Evolutionary conservation across 192 early-diverging fungal species (phyloP).

Genomic region (Ambispora gerdemannii): DNA sequence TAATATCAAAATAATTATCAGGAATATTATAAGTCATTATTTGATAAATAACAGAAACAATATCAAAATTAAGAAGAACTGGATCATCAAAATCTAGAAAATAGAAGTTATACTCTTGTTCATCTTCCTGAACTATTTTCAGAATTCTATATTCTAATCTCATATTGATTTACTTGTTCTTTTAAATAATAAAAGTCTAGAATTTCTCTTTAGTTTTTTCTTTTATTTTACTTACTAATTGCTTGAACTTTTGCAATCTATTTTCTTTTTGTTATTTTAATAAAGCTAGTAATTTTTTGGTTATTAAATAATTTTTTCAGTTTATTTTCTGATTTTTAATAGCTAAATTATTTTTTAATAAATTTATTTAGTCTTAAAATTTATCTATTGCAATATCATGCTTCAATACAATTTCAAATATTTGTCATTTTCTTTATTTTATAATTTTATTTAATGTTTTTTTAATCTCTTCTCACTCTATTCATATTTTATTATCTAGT

Average conservation of each 20-base stretch:
- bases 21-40: neutral
- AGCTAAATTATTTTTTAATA: constrained; percentile 17
- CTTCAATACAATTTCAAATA: constrained; percentile 15
- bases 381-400: constrained; percentile 7
- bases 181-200: constrained; percentile 21
- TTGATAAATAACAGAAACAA: neutral
- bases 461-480: neutral
- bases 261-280: constrained; percentile 3
- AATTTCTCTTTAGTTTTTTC: constrained; percentile 10
- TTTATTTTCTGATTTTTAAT: constrained; percentile 12
- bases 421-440: constrained; percentile 9
- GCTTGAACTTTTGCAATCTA: neutral
- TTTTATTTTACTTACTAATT: constrained; percentile 18
- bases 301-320: constrained; percentile 12
- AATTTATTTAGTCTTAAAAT: constrained; percentile 8
- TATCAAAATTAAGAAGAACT: constrained; percentile 7
- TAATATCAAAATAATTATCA: neutral
- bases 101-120: constrained; percentile 9
- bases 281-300: neutral
- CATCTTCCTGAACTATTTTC: constrained; percentile 1
- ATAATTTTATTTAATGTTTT: neutral
- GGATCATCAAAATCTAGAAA: constrained; percentile 18
- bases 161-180: constrained; percentile 22
- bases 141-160: constrained; percentile 25
- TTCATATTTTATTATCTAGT: constrained; percentile 17